phyloP scores from a whole-genome alignment of 495 filamentous ascomycete species.

The Penicillium mononematosum region DNA sequence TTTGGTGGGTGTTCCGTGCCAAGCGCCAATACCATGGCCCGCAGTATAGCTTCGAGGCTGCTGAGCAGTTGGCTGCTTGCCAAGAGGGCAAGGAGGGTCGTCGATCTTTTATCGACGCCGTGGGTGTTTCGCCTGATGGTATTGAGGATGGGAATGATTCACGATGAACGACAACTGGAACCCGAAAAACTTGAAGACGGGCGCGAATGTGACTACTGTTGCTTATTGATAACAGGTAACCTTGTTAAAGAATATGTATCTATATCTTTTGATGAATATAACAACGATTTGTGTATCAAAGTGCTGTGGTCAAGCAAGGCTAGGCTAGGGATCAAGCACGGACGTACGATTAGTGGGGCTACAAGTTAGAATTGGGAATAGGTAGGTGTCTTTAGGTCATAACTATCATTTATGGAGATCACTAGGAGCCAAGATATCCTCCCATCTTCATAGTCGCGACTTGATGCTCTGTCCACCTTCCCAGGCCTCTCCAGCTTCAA shows the following conservation, averaged over 20 bases:
- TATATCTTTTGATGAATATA: neutral
- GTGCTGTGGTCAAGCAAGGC: neutral
- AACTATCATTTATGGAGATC: constrained; percentile 10
- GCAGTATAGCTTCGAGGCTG: constrained; percentile 34
- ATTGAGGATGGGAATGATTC: constrained; percentile 12
- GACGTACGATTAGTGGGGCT: constrained; percentile 2
- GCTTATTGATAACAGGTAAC: constrained; percentile 1
- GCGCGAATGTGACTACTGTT: neutral
- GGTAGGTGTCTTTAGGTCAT: constrained; percentile 21
- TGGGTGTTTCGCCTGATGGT: constrained; percentile 6
- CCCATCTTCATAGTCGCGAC: constrained; percentile 26
- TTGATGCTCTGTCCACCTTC: constrained; percentile 82
- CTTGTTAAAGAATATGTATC: neutral
- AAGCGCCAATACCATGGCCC: constrained; percentile 33
- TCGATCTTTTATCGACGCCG: constrained; percentile 26
- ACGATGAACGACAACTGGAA: constrained; percentile 8
- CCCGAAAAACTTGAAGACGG: neutral
- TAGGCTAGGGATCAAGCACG: neutral
- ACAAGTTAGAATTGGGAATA: constrained; percentile 9
- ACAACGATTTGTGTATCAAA: neutral
- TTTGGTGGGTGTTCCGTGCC: constrained; percentile 35
- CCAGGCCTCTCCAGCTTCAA: constrained; percentile 85
- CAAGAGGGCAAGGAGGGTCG: constrained; percentile 28
- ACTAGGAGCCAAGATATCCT: neutral
- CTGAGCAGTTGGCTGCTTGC: constrained; percentile 27